These are phyloP conservation scores for Xylaria nigripes DNA, from an alignment of 495 filamentous ascomycete genomes.

Conservation along the genomic window DNA sequence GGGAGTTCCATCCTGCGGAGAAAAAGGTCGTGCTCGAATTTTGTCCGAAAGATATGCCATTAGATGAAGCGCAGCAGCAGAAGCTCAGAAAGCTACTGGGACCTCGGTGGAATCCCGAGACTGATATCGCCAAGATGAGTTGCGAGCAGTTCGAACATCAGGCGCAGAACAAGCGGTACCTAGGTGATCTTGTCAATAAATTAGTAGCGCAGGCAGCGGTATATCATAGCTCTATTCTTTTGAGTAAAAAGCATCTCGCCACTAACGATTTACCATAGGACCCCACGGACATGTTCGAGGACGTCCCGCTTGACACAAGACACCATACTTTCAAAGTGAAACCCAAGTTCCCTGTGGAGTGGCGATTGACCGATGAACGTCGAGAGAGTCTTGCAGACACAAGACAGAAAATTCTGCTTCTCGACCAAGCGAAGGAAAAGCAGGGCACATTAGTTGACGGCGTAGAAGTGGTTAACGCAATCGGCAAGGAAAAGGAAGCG, in stretches of 20 bases:
- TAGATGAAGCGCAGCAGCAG: conserved; percentile 57
- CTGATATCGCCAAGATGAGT: conserved; percentile 77
- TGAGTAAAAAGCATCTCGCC: neutral
- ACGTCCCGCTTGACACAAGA: conserved; percentile 83
- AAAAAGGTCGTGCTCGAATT: conserved; percentile 93
- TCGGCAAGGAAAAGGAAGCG: too few species aligned
- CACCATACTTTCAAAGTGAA: conserved; percentile 70
- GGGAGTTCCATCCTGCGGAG: conserved; percentile 84
- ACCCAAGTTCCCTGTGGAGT: conserved; percentile 67
- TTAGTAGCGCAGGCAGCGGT: conserved; percentile 70
- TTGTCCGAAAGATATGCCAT: conserved; percentile 54
- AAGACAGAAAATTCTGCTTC: conserved; percentile 40
- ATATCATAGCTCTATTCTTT: conserved; percentile 8
- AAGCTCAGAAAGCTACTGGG: conserved; percentile 87
- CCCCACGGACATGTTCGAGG: conserved; percentile 68
- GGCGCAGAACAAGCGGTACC: conserved; percentile 92
- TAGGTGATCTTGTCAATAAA: conserved; percentile 66
- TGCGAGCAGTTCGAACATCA: conserved; percentile 80
- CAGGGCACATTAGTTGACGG: conserved; percentile 50
- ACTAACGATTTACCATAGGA: conserved; percentile 37
- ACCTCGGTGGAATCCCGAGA: conserved; percentile 82
- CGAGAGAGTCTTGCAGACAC: conserved; percentile 53
- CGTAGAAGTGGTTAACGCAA: conserved; percentile 36
- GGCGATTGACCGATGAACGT: conserved; percentile 67
- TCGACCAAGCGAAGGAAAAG: conserved; percentile 41